phyloP scores from a whole-genome alignment of 345 rosid species.

The Atalantia buxifolia region DNA sequence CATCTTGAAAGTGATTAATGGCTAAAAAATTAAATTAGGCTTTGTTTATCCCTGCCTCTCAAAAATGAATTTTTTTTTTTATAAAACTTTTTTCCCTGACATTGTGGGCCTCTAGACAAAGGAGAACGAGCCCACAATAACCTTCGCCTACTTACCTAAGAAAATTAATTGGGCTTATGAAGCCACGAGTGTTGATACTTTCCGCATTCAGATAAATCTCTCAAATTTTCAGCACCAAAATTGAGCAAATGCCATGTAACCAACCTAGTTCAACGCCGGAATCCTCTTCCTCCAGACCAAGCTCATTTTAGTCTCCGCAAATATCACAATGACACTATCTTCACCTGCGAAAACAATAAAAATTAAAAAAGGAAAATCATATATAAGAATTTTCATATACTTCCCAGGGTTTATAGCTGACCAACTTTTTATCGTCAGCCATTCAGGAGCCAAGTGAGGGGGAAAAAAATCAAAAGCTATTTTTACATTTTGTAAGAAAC shows the following conservation, averaged over 20 bases:
- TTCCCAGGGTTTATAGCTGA: background rate
- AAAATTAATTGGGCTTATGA: background rate
- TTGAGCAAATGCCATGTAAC: no score
- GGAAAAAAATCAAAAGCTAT: no score
- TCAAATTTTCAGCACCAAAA: no score
- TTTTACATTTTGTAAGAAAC: no score
- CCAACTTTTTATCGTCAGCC: background rate
- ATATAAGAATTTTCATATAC: background rate
- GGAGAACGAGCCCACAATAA: background rate
- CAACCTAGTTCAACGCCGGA: background rate
- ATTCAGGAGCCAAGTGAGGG: background rate
- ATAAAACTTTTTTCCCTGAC: background rate
- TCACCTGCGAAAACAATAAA: conserved; percentile 8
- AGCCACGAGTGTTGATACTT: no score
- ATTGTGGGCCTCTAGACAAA: background rate
- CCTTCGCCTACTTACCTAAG: background rate
- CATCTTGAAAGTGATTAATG: no score
- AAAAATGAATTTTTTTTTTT: no score
- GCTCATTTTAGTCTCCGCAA: no score
- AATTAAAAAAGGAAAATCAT: background rate
- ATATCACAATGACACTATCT: conserved; percentile 7
- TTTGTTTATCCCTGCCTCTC: no score
- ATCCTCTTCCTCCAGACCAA: background rate
- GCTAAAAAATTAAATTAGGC: no score
- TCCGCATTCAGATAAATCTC: no score